phyloP scores from a whole-genome alignment of 2,329 filamentous ascomycete species.

The Hymenoscyphus infarciens region DNA sequence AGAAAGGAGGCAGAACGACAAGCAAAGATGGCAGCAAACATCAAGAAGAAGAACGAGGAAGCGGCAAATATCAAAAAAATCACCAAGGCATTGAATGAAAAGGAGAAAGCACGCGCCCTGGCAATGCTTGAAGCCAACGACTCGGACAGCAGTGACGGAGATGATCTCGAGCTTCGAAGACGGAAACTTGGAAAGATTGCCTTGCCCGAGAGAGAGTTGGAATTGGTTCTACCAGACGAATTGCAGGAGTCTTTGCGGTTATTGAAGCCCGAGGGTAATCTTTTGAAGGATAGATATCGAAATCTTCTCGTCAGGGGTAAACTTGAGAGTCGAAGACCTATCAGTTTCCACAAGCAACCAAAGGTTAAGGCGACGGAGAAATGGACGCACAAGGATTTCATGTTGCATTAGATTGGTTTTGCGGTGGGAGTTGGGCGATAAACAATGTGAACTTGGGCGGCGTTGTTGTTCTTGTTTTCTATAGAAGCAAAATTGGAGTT shows the following conservation, averaged over 20 bases:
- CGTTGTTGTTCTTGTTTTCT: neutral
- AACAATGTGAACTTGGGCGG: neutral
- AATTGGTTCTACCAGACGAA: conserved; percentile 80
- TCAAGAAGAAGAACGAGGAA: conserved; percentile 71
- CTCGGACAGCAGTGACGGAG: conserved; percentile 52
- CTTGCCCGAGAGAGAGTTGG: conserved; percentile 73
- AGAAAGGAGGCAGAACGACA: conserved; percentile 82
- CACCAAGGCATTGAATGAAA: conserved; percentile 57
- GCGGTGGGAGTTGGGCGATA: neutral
- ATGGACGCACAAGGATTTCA: conserved; percentile 95
- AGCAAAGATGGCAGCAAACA: conserved; percentile 70
- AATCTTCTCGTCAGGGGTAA: conserved; percentile 86
- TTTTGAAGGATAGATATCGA: conserved; percentile 87
- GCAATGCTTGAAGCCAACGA: conserved; percentile 43
- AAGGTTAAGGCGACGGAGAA: conserved; percentile 86
- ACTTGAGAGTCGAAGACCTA: conserved; percentile 75
- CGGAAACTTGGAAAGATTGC: conserved; percentile 70
- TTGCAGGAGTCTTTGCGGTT: conserved; percentile 75
- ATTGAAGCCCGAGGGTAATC: conserved; percentile 91
- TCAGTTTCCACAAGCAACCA: conserved; percentile 77
- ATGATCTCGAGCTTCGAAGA: conserved; percentile 63
- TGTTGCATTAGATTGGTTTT: conserved; percentile 30
- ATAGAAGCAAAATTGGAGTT: neutral
- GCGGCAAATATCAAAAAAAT: conserved; percentile 68
- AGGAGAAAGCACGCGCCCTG: conserved; percentile 49